Evolutionary conservation across 371 early-diverging fungal genomes (phyloP).

Genomic region (Mucor circinelloides): DNA sequence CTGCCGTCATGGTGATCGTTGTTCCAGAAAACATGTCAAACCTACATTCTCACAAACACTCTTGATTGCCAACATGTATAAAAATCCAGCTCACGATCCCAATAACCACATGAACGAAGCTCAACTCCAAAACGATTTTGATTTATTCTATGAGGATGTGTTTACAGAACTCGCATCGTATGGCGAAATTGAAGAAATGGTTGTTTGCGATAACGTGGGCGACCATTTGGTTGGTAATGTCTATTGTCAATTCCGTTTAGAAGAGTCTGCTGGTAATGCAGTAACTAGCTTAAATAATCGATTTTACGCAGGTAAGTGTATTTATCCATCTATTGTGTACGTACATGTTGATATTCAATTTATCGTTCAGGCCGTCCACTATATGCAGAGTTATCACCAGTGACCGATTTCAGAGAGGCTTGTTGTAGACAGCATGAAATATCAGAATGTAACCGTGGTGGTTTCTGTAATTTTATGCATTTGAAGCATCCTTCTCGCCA

Average conservation of each 20-base stretch:
- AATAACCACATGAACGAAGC: conserved; percentile 68
- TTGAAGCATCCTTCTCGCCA: conserved; percentile 78
- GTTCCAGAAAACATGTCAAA: conserved; percentile 96
- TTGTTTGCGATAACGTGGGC: conserved; percentile 97
- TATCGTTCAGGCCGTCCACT: conserved; percentile 75
- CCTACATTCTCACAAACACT: conserved; percentile 96
- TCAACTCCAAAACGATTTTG: conserved; percentile 92
- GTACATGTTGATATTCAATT: background rate
- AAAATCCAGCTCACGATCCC: conserved; percentile 89
- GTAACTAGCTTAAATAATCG: conserved; percentile 90
- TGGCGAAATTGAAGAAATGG: conserved; percentile 96
- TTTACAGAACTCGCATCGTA: conserved; percentile 95
- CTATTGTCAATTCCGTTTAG: conserved; percentile 90
- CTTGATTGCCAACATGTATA: conserved; percentile 93
- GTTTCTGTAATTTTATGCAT: conserved; percentile 99
- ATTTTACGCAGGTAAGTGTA: conserved; percentile 83
- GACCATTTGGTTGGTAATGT: conserved; percentile 98
- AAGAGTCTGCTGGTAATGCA: conserved; percentile 93
- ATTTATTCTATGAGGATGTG: conserved; percentile 96
- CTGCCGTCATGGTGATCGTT: conserved; percentile 97
- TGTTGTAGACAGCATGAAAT: conserved; percentile 97
- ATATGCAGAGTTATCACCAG: conserved; percentile 95
- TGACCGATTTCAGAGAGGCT: conserved; percentile 96
- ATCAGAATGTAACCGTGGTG: conserved; percentile 94
- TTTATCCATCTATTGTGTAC: background rate